These are phyloP conservation scores for Eustoma russellianum DNA, from an alignment of 257 asterid species.

Conservation along the genomic window DNA sequence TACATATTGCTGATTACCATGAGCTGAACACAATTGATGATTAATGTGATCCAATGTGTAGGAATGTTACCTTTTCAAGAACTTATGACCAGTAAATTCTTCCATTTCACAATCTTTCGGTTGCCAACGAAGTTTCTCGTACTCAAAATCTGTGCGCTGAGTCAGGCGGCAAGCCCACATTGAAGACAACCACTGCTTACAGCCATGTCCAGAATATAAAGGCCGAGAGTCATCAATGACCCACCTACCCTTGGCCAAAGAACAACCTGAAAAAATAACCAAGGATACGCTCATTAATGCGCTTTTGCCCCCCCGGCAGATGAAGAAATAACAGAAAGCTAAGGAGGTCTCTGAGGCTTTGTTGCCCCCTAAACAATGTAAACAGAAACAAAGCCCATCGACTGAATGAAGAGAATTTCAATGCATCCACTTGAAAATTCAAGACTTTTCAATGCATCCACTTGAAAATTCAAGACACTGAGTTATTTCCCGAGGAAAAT, in stretches of 20 bases:
- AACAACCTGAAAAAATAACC: slow-evolving; percentile 41
- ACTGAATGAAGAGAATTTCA: neutral
- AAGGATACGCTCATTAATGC: neutral
- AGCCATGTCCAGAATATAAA: slow-evolving; percentile 69
- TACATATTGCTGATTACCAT: no score
- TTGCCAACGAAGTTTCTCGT: slow-evolving; percentile 69
- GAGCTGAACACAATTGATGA: no score
- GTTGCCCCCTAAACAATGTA: no score
- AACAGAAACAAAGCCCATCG: neutral
- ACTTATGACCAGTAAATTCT: slow-evolving; percentile 48
- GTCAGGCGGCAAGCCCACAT: slow-evolving; percentile 97
- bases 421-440: no score
- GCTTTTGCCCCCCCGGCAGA: no score
- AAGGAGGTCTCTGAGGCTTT: neutral
- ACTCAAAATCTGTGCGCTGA: slow-evolving; percentile 76
- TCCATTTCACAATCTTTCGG: slow-evolving; percentile 66
- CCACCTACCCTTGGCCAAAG: slow-evolving; percentile 70
- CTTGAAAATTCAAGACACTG: no score
- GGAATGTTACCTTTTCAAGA: slow-evolving; percentile 48
- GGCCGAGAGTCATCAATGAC: slow-evolving; percentile 48
- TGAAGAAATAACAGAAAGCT: neutral
- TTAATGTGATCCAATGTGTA: no score
- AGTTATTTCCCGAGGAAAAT: no score
- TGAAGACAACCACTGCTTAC: slow-evolving; percentile 78
- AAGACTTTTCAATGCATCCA: no score